Percentiles rank a stretch among this genome's conserved stretches.
phyloP scores from a whole-genome alignment of 306 rosid species.

The Quercus suber region DNA sequence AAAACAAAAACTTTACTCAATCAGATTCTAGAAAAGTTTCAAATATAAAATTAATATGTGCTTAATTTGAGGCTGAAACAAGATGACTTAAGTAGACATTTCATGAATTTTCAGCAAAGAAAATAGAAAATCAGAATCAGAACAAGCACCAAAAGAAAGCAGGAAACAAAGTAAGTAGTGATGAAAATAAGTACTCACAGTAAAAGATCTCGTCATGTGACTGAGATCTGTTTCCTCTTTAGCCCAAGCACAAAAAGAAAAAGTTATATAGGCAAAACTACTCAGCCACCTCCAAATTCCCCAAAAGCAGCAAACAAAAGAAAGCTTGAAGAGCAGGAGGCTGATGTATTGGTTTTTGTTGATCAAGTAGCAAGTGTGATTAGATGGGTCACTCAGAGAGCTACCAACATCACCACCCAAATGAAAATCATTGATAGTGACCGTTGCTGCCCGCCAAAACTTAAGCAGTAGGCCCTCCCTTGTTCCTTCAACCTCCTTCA shows the following conservation, averaged over 20 bases:
- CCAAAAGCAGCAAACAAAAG: constrained; percentile 13
- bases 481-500: constrained; percentile 32
- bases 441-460: constrained; percentile 64
- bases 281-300: not conserved
- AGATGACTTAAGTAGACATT: constrained; percentile 5
- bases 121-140: constrained; percentile 1
- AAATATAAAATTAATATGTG: not conserved
- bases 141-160: not conserved
- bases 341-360: constrained; percentile 5
- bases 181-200: constrained; percentile 41
- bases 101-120: constrained; percentile 14
- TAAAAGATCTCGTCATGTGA: constrained; percentile 60
- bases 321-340: constrained; percentile 4
- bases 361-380: constrained; percentile 26
- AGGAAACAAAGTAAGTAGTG: not conserved
- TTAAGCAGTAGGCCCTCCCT: constrained; percentile 52
- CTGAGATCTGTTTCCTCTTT: constrained; percentile 50
- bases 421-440: constrained; percentile 59
- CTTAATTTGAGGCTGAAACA: constrained; percentile 5
- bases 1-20: not conserved
- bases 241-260: constrained; percentile 15
- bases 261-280: not conserved
- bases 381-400: constrained; percentile 49
- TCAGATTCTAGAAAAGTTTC: constrained; percentile 11
- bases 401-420: constrained; percentile 40